These are phyloP conservation scores for Penicillium sumatraense DNA, from an alignment of 2,329 filamentous ascomycete genomes.

Conservation along the genomic window DNA sequence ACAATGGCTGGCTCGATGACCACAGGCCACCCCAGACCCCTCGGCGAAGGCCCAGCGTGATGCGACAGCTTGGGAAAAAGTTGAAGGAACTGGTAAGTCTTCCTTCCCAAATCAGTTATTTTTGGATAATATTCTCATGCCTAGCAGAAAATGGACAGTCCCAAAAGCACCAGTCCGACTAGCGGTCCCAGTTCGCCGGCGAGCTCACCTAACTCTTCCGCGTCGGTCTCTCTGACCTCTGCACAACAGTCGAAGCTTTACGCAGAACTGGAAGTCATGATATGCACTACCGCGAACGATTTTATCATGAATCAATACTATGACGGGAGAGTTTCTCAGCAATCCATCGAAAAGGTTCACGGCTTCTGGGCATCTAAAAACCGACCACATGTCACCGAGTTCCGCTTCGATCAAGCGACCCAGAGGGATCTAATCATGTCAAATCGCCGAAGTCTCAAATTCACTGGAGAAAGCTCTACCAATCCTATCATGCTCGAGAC, in stretches of 20 bases:
- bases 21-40: constrained; percentile 17
- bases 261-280: constrained; percentile 52
- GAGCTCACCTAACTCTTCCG: constrained; percentile 24
- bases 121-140: background rate
- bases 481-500: constrained; percentile 49
- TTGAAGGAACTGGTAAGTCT: constrained; percentile 44
- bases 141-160: background rate
- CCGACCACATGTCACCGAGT: constrained; percentile 54
- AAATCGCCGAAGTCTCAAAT: constrained; percentile 52
- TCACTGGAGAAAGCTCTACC: constrained; percentile 48
- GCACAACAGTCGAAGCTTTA: constrained; percentile 49
- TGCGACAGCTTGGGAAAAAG: constrained; percentile 44
- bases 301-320: constrained; percentile 51
- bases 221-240: constrained; percentile 47
- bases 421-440: constrained; percentile 53
- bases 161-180: background rate
- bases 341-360: constrained; percentile 45
- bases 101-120: background rate
- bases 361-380: constrained; percentile 52
- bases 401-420: constrained; percentile 57
- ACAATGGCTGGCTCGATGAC: constrained; percentile 45
- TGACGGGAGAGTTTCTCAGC: constrained; percentile 41
- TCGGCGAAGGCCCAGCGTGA: constrained; percentile 6
- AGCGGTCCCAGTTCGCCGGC: background rate
- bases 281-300: constrained; percentile 49